Base-by-base conservation (phyloP, 345 rosid species). In the Cardamine resedifolia region DNA sequence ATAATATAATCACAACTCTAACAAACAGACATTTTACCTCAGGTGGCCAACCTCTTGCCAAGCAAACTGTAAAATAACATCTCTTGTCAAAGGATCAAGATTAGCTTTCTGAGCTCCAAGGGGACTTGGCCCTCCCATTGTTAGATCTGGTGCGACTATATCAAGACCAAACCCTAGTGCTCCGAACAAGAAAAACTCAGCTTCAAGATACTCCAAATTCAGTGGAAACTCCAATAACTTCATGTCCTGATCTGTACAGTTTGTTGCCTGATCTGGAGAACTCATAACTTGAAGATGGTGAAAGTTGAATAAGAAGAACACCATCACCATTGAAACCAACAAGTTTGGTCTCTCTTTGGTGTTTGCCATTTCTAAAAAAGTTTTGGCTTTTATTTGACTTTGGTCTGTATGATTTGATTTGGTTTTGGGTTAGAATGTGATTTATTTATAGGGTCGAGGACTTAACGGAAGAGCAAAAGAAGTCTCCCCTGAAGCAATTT, bases 21-120 rank as follows among this genome's bases (percentile, higher is more conserved):
- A 63, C n/a, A 49, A 47, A 73, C 15, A 66, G 58, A 28, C n/a
- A 21, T 20, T 58, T 47, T 72, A 87, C 96, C 89, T 88, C 79
- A 91, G 57, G 75, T 95, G 97, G 18, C 96, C 99, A 43, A 95
- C 89, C 81, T 95, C 96, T 85, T 91, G 97, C 83, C 81, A 80
- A 31, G 86, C 96, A 75, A 95, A 95, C 55, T 95, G 99, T 59
- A 69, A 44, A 80, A 95, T 74, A 38, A 91, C 20, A 77, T 87
- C 92, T 44, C 76, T 79, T 5, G 84, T 86, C 18, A 85, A 62
- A 34, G 78, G 64, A 69, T 87, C 90, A 48, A 90, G 89, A 10
- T 70, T 76, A 56, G 96, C 99, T 78, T 31, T 74, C 45, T 66
- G 76, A 41, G 83, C 93, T 56, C 98, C 96, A 45, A 70, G 7